phyloP scores from a whole-genome alignment of 1,284 basidiomycete genomes.

The Malassezia japonica region DNA sequence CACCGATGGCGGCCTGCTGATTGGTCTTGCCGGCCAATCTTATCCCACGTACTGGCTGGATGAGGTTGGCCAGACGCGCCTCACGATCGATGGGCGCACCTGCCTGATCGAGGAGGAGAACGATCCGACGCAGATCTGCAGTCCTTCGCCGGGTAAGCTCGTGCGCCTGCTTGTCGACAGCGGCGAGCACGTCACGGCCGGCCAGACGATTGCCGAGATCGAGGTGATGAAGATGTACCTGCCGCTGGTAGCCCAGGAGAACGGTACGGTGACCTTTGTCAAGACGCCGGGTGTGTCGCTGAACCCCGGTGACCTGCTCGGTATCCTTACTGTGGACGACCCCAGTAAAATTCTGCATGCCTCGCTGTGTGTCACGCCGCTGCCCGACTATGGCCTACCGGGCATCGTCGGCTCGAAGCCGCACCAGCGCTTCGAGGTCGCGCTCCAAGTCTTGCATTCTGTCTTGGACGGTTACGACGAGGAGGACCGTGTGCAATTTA shows the following conservation, averaged over 20 bases:
- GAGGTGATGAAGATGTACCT: slow-evolving; percentile 55
- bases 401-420: slow-evolving; percentile 80
- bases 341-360: slow-evolving; percentile 94
- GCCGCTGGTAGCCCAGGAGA: slow-evolving; percentile 77
- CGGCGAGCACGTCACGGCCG: slow-evolving; percentile 90
- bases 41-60: slow-evolving; percentile 98
- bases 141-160: slow-evolving; percentile 92
- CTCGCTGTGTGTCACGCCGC: slow-evolving; percentile 89
- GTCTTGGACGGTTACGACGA: slow-evolving; percentile 54
- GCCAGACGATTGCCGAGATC: slow-evolving; percentile 95
- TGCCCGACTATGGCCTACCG: slow-evolving; percentile 59
- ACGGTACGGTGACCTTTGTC: slow-evolving; percentile 71
- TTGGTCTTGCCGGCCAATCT: slow-evolving; percentile 82
- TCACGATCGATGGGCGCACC: slow-evolving; percentile 89
- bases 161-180: slow-evolving; percentile 90
- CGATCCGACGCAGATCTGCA: slow-evolving; percentile 92
- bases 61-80: slow-evolving; percentile 67
- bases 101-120: slow-evolving; percentile 99
- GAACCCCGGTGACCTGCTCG: slow-evolving; percentile 93
- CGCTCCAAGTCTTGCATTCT: slow-evolving; percentile 72
- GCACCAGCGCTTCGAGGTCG: slow-evolving; percentile 72
- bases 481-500: slow-evolving; percentile 56
- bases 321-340: slow-evolving; percentile 92
- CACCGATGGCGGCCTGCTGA: slow-evolving; percentile 86
- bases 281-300: slow-evolving; percentile 95